Base-by-base conservation (phyloP, 83 land plant species). In the Thuja plicata region DNA sequence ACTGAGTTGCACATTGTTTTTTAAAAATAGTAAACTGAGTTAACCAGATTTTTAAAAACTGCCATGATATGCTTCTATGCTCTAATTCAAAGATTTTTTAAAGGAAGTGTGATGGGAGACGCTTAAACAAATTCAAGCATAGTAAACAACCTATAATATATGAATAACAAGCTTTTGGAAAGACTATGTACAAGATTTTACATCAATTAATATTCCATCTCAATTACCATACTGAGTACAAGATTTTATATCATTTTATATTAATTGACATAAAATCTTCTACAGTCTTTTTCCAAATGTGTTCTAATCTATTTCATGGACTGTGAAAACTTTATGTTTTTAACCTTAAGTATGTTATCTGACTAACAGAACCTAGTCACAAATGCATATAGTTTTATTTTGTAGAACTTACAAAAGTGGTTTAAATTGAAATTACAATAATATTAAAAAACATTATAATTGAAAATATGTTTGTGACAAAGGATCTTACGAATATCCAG, bases 401-500 rank as follows among this genome's bases (percentile, higher is more conserved):
- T 82, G 32, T 24, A 10, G 3, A 43, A n/a, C n/a, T 45, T 27
- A 46, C 8, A 13, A n/a, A 82, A 10, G 34, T 45, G 54, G 85
- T 11, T 82, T 82, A 82, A 27, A 82, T 46, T 46, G 32, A 32
- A 82, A 27, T 45, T 48, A 87, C 41, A 87, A 3, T 73, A 17
- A 16, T 79, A 8, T 30, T 38, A 41, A 62, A 74, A 15, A 86
- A 57, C 17, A 83, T 55, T 34, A 32, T 34, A 81, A 82, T 87
- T 48, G 19, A 84, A 27, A 85, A 90, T 81, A 57, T 35, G 79
- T 32, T 24, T 32, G 43, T 27, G 89, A 89, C 37, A 27, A 66
- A 79, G 88, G 85, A 79, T 35, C 90, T 94, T 94, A 97, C 98
- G 86, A 87, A 97, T 97, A 93, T 97, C 98, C 83, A 97, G 94